Evolutionary conservation across 2,329 filamentous ascomycete genomes (phyloP).

Genomic region (Botrytis fabae): DNA sequence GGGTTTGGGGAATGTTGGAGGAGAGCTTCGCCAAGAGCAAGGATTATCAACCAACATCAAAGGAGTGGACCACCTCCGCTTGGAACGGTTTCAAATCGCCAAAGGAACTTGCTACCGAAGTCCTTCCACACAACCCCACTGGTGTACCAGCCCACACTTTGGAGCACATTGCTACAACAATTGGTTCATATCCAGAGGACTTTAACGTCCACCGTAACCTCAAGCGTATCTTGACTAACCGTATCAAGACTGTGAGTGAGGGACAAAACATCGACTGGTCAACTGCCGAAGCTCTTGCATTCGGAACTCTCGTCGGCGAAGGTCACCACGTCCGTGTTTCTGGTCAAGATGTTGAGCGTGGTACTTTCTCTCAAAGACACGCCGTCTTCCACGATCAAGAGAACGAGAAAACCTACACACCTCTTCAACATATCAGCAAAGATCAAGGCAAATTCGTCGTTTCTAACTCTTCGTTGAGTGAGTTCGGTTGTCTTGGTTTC

Average conservation of each 20-base stretch:
- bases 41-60: slow-evolving; percentile 93
- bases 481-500: slow-evolving; percentile 79
- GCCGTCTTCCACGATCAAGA: slow-evolving; percentile 97
- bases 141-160: slow-evolving; percentile 72
- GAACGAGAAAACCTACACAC: slow-evolving; percentile 88
- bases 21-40: slow-evolving; percentile 97
- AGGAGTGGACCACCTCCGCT: slow-evolving; percentile 97
- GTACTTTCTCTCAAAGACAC: slow-evolving; percentile 98
- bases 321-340: slow-evolving; percentile 97
- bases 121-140: slow-evolving; percentile 88
- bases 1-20: slow-evolving; percentile 99
- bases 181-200: slow-evolving; percentile 76
- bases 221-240: slow-evolving; percentile 88
- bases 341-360: slow-evolving; percentile 98
- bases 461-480: slow-evolving; percentile 84
- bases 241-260: slow-evolving; percentile 88
- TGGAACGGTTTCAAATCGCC: slow-evolving; percentile 99
- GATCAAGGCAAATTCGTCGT: slow-evolving; percentile 96
- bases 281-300: slow-evolving; percentile 92
- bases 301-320: slow-evolving; percentile 86
- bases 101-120: slow-evolving; percentile 93
- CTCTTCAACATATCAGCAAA: slow-evolving; percentile 82
- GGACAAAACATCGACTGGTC: slow-evolving; percentile 97
- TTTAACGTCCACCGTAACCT: slow-evolving; percentile 93
- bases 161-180: slow-evolving; percentile 78